These are phyloP conservation scores for Candida sp. DNA, from an alignment of 1,139 yeast genomes.

Conservation along the genomic window DNA sequence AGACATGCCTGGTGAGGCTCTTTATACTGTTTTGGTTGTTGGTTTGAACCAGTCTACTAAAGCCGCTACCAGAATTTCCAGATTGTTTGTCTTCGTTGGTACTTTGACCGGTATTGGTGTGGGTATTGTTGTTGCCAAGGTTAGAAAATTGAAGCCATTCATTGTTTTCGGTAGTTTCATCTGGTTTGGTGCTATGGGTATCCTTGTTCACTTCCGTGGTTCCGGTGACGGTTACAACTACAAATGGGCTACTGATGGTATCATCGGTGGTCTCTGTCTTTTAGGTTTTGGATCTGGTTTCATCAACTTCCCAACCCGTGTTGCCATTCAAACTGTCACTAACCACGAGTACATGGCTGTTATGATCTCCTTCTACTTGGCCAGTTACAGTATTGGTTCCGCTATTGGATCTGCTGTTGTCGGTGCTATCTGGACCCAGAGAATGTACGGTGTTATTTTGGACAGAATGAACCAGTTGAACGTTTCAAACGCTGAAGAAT, in stretches of 20 bases:
- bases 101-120: slow-evolving; percentile 64
- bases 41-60: slow-evolving; percentile 61
- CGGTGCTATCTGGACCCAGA: slow-evolving; percentile 68
- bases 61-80: slow-evolving; percentile 70
- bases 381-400: slow-evolving; percentile 63
- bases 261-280: slow-evolving; percentile 67
- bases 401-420: slow-evolving; percentile 59
- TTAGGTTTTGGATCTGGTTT: slow-evolving; percentile 78
- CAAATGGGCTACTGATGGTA: slow-evolving; percentile 45
- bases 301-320: slow-evolving; percentile 70
- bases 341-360: slow-evolving; percentile 70
- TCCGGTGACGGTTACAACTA: slow-evolving; percentile 25
- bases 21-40: slow-evolving; percentile 67
- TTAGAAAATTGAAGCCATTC: slow-evolving; percentile 61
- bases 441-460: slow-evolving; percentile 17
- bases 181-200: slow-evolving; percentile 38
- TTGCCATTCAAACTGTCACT: slow-evolving; percentile 64
- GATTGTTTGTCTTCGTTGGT: slow-evolving; percentile 67
- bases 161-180: slow-evolving; percentile 59
- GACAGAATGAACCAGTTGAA: slow-evolving; percentile 17
- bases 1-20: slow-evolving; percentile 71
- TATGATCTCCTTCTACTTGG: slow-evolving; percentile 57
- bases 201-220: slow-evolving; percentile 35
- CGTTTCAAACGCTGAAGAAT: slow-evolving; percentile 14
- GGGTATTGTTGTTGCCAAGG: slow-evolving; percentile 55